Conservation (phyloP, 164 flowering plant species). For the Annona cherimola region DNA sequence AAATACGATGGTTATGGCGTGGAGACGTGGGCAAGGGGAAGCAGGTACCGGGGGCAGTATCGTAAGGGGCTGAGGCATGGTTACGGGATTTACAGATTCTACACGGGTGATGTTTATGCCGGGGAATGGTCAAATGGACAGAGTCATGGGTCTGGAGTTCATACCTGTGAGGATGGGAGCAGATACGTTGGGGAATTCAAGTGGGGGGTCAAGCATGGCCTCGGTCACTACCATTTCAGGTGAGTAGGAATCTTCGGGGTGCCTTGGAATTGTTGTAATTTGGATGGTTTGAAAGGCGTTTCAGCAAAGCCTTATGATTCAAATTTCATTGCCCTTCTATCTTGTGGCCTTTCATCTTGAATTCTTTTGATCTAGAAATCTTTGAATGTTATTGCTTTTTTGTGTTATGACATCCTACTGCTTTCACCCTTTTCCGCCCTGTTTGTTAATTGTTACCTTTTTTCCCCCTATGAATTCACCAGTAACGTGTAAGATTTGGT, state of each 20-base stretch:
- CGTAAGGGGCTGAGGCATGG: conserved; percentile 74
- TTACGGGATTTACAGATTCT: conserved; percentile 65
- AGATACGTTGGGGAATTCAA: conserved; percentile 71
- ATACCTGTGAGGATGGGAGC: conserved; percentile 74
- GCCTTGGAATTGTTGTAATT: neutral
- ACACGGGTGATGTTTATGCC: conserved; percentile 68
- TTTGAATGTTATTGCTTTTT: neutral
- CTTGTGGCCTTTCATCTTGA: neutral
- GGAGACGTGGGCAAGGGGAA: conserved; percentile 78
- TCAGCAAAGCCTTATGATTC: neutral
- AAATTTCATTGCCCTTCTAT: no score
- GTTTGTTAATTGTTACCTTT: no score
- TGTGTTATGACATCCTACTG: neutral
- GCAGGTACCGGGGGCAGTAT: conserved; percentile 73
- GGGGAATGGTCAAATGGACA: conserved; percentile 85
- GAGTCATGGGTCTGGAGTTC: conserved; percentile 69
- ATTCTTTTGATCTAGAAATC: neutral
- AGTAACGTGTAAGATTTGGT: no score
- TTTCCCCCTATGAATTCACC: no score
- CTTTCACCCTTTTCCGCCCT: no score
- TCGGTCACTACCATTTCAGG: conserved; percentile 82
- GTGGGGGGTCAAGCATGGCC: conserved; percentile 81
- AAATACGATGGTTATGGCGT: conserved; percentile 76
- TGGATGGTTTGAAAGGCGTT: neutral
- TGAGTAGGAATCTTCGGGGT: conserved; percentile 13